phyloP scores from a whole-genome alignment of 192 early-diverging fungal species.

The Linnemannia zychae region DNA sequence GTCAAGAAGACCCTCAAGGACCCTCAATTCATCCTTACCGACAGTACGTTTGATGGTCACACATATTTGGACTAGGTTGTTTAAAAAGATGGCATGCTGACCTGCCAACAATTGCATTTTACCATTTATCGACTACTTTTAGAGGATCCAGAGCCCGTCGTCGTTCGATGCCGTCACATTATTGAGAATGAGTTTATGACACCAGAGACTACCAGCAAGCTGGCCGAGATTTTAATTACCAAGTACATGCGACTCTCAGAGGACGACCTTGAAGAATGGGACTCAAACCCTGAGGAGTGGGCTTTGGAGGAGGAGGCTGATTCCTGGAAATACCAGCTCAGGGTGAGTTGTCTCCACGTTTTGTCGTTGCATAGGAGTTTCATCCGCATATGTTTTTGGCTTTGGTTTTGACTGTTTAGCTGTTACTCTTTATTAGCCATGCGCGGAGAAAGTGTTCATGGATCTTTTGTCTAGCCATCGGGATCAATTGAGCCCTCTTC shows the following conservation, averaged over 20 bases:
- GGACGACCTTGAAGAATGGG: conserved; percentile 84
- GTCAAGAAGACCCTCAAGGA: conserved; percentile 76
- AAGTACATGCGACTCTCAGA: conserved; percentile 79
- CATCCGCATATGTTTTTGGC: not conserved
- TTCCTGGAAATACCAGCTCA: conserved; percentile 86
- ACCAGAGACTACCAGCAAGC: conserved; percentile 72
- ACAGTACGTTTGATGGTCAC: conserved; percentile 31
- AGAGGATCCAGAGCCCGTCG: conserved; percentile 65
- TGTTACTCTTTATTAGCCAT: conserved; percentile 63
- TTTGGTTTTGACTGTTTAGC: not conserved
- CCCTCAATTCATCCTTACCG: conserved; percentile 57
- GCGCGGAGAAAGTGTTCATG: conserved; percentile 87
- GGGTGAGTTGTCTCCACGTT: conserved; percentile 59
- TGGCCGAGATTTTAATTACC: conserved; percentile 79
- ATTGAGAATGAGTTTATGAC: conserved; percentile 79
- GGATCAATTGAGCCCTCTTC: conserved; percentile 68
- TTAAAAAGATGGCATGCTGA: not conserved
- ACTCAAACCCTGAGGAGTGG: conserved; percentile 89
- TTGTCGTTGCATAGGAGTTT: not conserved
- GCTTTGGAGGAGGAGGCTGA: conserved; percentile 84
- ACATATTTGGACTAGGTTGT: not conserved
- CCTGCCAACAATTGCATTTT: not conserved
- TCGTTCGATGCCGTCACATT: conserved; percentile 63
- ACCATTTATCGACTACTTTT: conserved; percentile 4
- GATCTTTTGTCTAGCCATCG: conserved; percentile 80